Evolutionary conservation across 257 asterid species (phyloP).

Genomic region (Solanum rostratum): DNA sequence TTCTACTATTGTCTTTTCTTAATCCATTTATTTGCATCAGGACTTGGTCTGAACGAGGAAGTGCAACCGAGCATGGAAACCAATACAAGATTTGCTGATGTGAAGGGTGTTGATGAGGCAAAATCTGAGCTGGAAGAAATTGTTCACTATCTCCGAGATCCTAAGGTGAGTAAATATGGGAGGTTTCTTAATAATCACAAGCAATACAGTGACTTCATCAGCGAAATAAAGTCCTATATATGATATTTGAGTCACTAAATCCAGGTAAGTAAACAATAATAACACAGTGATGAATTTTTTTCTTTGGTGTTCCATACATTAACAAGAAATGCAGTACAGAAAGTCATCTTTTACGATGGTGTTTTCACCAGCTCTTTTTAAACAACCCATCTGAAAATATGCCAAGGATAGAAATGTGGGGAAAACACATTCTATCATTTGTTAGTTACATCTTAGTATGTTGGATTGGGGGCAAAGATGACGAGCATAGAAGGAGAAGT

Average conservation of each 20-base stretch:
- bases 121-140: conserved; percentile 92
- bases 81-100: conserved; percentile 76
- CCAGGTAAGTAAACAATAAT: background rate
- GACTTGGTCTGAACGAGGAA: conserved; percentile 86
- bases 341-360: background rate
- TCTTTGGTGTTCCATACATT: background rate
- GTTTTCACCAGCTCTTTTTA: background rate
- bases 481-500: background rate
- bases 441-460: background rate
- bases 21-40: conserved; percentile 19
- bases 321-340: background rate
- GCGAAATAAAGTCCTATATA: background rate
- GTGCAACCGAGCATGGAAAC: conserved; percentile 82
- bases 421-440: background rate
- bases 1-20: background rate
- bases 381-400: background rate
- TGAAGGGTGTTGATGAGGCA: conserved; percentile 98
- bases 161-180: conserved; percentile 43
- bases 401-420: background rate
- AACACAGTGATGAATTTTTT: background rate
- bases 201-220: background rate
- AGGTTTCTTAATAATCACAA: background rate
- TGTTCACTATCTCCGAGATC: conserved; percentile 96
- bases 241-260: background rate
- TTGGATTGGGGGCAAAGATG: background rate